phyloP scores from a whole-genome alignment of 176 grass and related monocot genomes.

The Metroxylon sagu region DNA sequence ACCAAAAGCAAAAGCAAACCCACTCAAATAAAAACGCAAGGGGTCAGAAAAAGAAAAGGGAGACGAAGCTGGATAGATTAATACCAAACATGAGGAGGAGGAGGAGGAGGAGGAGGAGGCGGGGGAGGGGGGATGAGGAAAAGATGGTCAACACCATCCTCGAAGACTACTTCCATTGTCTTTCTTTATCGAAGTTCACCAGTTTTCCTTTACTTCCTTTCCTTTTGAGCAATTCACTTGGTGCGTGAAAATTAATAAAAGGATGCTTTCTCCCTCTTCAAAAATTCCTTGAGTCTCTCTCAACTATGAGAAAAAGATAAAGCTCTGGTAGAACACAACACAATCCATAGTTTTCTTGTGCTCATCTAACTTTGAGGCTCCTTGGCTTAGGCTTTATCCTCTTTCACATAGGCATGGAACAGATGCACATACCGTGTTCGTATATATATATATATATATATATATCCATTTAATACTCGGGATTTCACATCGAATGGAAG shows the following conservation, averaged over 20 bases:
- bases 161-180: slow-evolving; percentile 7
- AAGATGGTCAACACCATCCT: slow-evolving; percentile 18
- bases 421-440: no score
- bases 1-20: slow-evolving; percentile 20
- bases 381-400: no score
- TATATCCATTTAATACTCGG: no score
- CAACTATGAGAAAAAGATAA: neutral
- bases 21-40: slow-evolving; percentile 56
- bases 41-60: slow-evolving; percentile 39
- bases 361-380: neutral
- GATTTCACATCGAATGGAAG: no score
- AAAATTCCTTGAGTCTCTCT: neutral
- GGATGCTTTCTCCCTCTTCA: slow-evolving; percentile 4
- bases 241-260: slow-evolving; percentile 36
- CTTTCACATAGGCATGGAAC: no score
- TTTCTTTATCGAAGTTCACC: slow-evolving; percentile 15
- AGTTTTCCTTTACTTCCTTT: slow-evolving; percentile 6
- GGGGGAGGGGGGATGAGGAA: slow-evolving; percentile 8
- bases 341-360: neutral
- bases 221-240: neutral
- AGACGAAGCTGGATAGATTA: slow-evolving; percentile 7
- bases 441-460: no score
- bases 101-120: slow-evolving; percentile 5
- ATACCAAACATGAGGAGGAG: slow-evolving; percentile 19
- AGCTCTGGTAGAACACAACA: neutral